Evolutionary conservation across 2,329 filamentous ascomycete species (phyloP), one percentile per base, ranked within the genome.

Genomic region (Colletotrichum noveboracense): DNA sequence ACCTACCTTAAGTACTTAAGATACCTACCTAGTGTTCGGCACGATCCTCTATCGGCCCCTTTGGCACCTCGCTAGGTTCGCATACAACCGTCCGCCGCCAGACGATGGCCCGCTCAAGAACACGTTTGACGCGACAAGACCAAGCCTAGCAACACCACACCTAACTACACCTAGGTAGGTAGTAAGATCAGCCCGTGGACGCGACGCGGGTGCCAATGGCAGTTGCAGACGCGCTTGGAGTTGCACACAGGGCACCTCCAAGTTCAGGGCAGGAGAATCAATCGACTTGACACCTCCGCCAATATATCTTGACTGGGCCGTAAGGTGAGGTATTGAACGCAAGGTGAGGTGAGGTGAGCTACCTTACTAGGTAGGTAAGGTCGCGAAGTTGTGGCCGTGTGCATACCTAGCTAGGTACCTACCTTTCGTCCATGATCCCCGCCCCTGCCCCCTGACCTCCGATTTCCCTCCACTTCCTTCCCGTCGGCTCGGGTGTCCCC

Each of bases 401-500:
- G 30, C 24, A 60, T 60, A 30, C 14, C 14, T 28, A 34, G 32
- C 14, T 28, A 34, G 32, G 32, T 34, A 34, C 32, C 32, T 36
- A 58, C 56, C 18, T 48, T 36, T 14, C 18, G n/a, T 24, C 24
- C 66, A 18, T 34, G n/a, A 6, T 21, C 36, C 66, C 38, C 18
- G 38, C 38, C 38, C n/a, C 21, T 36, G 18, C 36, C 12, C 26
- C 32, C 62, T 52, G 36, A n/a, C 38, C 38, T 66, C 36, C 62
- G 62, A 52, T 66, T 66, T 48, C 21, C 28, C 55, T 58, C 70
- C 26, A 61, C 48, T 74, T 66, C 66, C 60, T 65, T 74, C 67
- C 60, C 60, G 67, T 74, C 34, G 21, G 48, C 58, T 70, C 34
- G 60, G 71, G 34, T 70, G 24, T 64, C 71, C 71, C 60, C 38